A percentile compares a stretch with the other conserved stretches of the same genome.
Evolutionary conservation across 1,139 yeast species (phyloP).

Genomic region (Wickerhamomyces sp.): DNA sequence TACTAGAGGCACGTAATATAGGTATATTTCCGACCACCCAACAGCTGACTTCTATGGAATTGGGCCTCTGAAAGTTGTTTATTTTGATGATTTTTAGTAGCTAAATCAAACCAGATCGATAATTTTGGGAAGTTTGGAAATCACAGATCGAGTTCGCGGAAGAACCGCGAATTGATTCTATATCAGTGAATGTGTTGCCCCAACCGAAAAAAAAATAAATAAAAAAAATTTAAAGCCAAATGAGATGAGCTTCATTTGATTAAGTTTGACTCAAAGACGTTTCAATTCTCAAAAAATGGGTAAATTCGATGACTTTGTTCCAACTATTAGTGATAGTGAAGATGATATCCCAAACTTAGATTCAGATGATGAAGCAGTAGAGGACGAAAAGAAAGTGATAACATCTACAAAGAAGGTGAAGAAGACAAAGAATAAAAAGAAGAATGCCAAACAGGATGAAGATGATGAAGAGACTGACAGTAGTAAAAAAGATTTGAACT

Average conservation of each 20-base stretch:
- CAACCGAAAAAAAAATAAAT: not conserved
- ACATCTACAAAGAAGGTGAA: constrained; percentile 19
- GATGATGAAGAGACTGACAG: constrained; percentile 26
- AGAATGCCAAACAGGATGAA: constrained; percentile 24
- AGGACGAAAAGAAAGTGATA: constrained; percentile 48
- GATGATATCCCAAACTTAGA: constrained; percentile 56
- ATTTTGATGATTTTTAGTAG: too few species aligned
- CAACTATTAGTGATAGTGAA: constrained; percentile 74
- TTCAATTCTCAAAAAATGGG: constrained; percentile 6
- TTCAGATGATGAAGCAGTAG: constrained; percentile 38
- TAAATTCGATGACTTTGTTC: constrained; percentile 43
- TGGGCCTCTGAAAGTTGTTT: not conserved
- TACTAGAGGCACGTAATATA: not conserved
- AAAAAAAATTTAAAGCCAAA: not conserved
- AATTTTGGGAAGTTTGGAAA: not conserved
- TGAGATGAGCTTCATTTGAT: constrained; percentile 7
- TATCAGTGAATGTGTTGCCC: not conserved
- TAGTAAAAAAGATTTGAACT: constrained; percentile 54
- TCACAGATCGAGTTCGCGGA: not conserved
- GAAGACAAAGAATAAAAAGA: constrained; percentile 28
- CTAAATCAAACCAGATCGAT: too few species aligned
- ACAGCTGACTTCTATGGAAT: too few species aligned
- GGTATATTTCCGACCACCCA: too few species aligned
- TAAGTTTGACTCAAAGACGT: not conserved
- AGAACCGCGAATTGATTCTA: not conserved